These are phyloP conservation scores for Monosporascus sp. DNA, from an alignment of 2,329 filamentous ascomycete genomes.

Conservation along the genomic window DNA sequence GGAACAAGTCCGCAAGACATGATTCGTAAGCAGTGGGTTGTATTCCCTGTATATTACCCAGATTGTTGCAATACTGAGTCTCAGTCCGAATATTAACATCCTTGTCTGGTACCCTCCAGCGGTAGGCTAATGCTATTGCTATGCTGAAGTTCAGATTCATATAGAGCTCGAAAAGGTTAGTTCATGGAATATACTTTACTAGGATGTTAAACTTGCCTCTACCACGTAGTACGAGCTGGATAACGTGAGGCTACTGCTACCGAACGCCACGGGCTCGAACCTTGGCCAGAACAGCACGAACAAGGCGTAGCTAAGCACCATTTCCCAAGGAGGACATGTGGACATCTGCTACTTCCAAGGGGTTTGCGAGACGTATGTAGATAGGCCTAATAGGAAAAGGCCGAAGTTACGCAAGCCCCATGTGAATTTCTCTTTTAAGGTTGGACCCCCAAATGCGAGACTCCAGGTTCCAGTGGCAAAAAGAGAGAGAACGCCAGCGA, in stretches of 20 bases:
- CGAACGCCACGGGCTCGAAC: not conserved
- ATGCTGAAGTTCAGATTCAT: no score
- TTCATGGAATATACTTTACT: no score
- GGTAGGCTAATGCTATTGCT: no score
- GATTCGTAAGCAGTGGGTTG: not conserved
- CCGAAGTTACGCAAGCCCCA: not conserved
- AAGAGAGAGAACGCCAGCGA: slow-evolving; percentile 17
- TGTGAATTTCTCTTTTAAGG: not conserved
- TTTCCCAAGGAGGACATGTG: not conserved
- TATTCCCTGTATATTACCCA: not conserved
- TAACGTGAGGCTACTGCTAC: not conserved
- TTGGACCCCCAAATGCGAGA: slow-evolving; percentile 20
- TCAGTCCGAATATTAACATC: no score
- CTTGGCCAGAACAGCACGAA: not conserved
- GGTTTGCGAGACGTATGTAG: not conserved
- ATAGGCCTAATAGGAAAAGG: not conserved
- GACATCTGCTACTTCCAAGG: not conserved
- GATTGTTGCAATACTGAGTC: not conserved
- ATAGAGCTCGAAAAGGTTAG: no score
- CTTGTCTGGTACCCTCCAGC: no score
- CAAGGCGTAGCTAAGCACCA: not conserved
- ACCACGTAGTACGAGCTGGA: not conserved
- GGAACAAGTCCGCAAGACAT: not conserved
- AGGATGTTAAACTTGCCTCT: no score
- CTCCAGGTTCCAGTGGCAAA: slow-evolving; percentile 29